These are phyloP conservation scores for Seiridium unicorne DNA, from an alignment of 2,329 filamentous ascomycete species.

Conservation along the genomic window DNA sequence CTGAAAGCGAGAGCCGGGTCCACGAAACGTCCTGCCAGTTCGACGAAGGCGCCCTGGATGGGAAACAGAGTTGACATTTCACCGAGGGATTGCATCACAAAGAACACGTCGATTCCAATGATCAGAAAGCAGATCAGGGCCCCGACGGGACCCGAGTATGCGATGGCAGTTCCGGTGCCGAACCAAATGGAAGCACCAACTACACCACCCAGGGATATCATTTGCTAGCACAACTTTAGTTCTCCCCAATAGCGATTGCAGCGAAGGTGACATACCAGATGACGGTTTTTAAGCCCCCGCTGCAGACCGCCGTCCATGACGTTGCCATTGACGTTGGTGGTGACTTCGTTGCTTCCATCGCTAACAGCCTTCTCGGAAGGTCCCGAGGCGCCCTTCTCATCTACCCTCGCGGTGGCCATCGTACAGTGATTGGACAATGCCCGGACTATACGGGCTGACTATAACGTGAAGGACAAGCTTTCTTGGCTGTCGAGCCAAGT, in stretches of 20 bases:
- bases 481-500: neutral
- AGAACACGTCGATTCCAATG: constrained; percentile 29
- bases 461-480: neutral
- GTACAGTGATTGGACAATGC: neutral
- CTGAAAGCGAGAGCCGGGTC: constrained; percentile 46
- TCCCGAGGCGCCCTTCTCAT: neutral
- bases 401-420: neutral
- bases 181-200: constrained; percentile 26
- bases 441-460: neutral
- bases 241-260: neutral
- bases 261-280: constrained; percentile 17
- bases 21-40: constrained; percentile 49
- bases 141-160: constrained; percentile 28
- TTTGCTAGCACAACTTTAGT: constrained; percentile 14
- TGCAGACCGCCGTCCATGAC: constrained; percentile 24
- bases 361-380: neutral
- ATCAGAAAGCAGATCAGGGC: constrained; percentile 30
- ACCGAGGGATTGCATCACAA: constrained; percentile 51
- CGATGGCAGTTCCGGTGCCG: constrained; percentile 26
- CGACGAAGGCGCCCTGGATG: constrained; percentile 50
- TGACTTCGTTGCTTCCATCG: neutral
- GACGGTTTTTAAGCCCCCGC: constrained; percentile 25
- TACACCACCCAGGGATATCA: constrained; percentile 26
- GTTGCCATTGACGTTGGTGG: constrained; percentile 21
- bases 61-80: constrained; percentile 55